Evolutionary conservation across 163 green algal genomes (phyloP).

Genomic region (Chlorella variabilis): DNA sequence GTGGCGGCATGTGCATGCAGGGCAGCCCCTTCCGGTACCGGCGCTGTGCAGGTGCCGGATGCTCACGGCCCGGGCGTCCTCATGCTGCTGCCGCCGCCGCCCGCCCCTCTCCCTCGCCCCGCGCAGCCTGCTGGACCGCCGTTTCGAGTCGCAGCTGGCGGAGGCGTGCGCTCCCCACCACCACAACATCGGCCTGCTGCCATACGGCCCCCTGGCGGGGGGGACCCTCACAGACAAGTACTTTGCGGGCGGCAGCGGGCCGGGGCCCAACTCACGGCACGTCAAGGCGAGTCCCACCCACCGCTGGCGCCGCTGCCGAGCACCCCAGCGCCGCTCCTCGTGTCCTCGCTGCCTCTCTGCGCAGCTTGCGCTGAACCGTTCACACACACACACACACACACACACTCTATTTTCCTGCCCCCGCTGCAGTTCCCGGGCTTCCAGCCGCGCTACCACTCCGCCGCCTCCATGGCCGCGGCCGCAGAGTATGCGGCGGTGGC

Average conservation of each 20-base stretch:
- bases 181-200: conserved; percentile 72
- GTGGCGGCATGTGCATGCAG: too few species aligned
- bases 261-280: conserved; percentile 41
- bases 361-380: too few species aligned
- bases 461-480: conserved; percentile 42
- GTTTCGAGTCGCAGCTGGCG: conserved; percentile 79
- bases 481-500: conserved; percentile 72
- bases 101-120: too few species aligned
- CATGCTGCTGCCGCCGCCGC: too few species aligned
- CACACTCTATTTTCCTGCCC: too few species aligned
- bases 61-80: too few species aligned
- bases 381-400: too few species aligned
- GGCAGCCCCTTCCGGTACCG: too few species aligned
- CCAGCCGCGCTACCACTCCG: conserved; percentile 35
- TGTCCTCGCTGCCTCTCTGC: too few species aligned
- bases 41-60: too few species aligned
- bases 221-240: conserved; percentile 81
- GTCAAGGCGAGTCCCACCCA: conserved; percentile 27
- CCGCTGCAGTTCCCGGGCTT: conserved; percentile 39
- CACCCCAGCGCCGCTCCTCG: too few species aligned
- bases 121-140: conserved; percentile 52
- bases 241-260: conserved; percentile 32
- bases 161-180: conserved; percentile 62
- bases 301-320: neutral
- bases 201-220: conserved; percentile 75